Evolutionary conservation across 257 asterid genomes (phyloP), one percentile per base, ranked within the genome.

Genomic region (Lycium barbarum): DNA sequence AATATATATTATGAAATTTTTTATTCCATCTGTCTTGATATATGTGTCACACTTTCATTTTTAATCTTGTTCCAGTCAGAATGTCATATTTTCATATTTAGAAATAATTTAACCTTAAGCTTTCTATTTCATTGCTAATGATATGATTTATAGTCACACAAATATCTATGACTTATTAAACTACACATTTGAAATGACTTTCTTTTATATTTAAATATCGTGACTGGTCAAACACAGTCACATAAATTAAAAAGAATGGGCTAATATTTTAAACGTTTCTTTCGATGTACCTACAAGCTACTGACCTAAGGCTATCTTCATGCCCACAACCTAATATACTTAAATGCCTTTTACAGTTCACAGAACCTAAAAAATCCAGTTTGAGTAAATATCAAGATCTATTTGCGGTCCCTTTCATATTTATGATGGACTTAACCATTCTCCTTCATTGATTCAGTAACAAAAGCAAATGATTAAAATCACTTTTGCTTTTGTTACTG

Each of bases 401-500:
- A 78, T 51, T 53, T 53, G 65, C 49, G 53, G 82, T 53, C 65
- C 33, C 33, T 22, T 20, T 74, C 14, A 76, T 20, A 76, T 76
- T 51, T 53, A 53, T 53, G 15, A 33, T 33, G 15, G 65, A 22
- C 22, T 80, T 66, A 85, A 63, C 88, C 79, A 63, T 65, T 35
- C 20, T 79, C 53, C 26, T 45, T 8, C 68, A 70, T 38, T 57
- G 63, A 79, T 85, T 67, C 84, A 85, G 85, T 43, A 66, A 22
- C 47, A 81, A 66, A 81, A 86, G 68, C 80, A 53, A 81, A 82
- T 26, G 1, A 26, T 62, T 81, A 74, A 72, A 76, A 78, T 65
- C 91, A 87, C 88, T 85, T 82, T 81, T 53, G 83, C 68, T 86
- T 81, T 66, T 81, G 47, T 22, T 66, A 51, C 85, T 85, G 84